These are phyloP conservation scores for Solanum pennellii DNA, from an alignment of 257 asterid genomes.

Conservation along the genomic window DNA sequence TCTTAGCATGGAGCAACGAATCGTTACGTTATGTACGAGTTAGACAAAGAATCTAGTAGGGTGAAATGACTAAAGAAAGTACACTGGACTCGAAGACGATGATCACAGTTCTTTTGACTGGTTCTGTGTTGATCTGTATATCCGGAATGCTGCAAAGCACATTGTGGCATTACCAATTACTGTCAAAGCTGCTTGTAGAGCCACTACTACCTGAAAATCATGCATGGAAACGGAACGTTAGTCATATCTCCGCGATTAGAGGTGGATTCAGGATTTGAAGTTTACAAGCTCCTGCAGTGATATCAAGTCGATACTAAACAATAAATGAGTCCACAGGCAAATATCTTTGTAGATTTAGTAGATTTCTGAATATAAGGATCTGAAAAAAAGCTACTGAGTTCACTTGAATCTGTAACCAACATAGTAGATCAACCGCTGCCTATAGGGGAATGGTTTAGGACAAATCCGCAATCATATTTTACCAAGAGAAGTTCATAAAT, in stretches of 20 bases:
- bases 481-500: background rate
- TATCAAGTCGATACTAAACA: background rate
- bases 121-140: slow-evolving; percentile 44
- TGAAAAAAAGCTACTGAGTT: background rate
- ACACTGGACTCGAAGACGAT: background rate
- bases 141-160: slow-evolving; percentile 90
- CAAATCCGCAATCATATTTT: background rate
- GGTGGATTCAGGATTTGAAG: background rate
- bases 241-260: background rate
- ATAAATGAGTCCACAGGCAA: background rate
- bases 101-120: slow-evolving; percentile 34
- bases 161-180: slow-evolving; percentile 76
- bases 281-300: background rate
- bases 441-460: background rate
- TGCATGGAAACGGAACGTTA: background rate
- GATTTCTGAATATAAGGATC: background rate
- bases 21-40: background rate
- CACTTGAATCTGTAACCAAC: background rate
- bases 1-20: background rate
- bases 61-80: background rate
- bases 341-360: background rate
- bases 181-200: slow-evolving; percentile 87
- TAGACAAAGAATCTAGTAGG: background rate
- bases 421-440: background rate
- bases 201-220: slow-evolving; percentile 60